A percentile compares a stretch with the other conserved stretches of the same genome.
phyloP scores from a whole-genome alignment of 768 basidiomycete genomes.

The Lactarius sanguifluus region DNA sequence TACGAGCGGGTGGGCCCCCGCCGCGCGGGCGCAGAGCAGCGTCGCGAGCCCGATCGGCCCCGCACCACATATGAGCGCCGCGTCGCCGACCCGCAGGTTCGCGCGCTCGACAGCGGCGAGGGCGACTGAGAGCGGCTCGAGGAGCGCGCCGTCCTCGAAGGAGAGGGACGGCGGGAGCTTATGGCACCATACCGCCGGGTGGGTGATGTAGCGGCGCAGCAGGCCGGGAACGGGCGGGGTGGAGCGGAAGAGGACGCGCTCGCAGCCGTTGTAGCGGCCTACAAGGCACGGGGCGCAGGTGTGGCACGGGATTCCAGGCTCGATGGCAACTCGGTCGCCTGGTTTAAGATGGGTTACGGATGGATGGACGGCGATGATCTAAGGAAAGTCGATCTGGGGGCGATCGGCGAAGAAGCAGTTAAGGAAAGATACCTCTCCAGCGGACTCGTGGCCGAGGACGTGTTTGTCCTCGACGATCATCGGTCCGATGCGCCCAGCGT shows the following conservation, averaged over 20 bases:
- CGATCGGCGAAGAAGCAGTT: too few species aligned
- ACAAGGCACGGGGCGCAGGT: constrained; percentile 61
- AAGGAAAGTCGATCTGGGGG: neutral
- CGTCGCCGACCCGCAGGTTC: constrained; percentile 65
- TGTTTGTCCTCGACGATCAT: constrained; percentile 67
- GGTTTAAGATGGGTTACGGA: constrained; percentile 30
- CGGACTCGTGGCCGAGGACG: constrained; percentile 59
- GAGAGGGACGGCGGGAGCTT: constrained; percentile 59
- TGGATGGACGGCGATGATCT: constrained; percentile 20
- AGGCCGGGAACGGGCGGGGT: constrained; percentile 54
- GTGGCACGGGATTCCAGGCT: constrained; percentile 68
- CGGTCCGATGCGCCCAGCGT: constrained; percentile 65
- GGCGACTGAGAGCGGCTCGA: constrained; percentile 67
- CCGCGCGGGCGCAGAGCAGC: constrained; percentile 62
- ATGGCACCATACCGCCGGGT: constrained; percentile 46
- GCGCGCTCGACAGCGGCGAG: constrained; percentile 67
- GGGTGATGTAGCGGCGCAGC: constrained; percentile 28
- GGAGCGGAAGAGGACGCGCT: constrained; percentile 59
- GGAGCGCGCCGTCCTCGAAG: constrained; percentile 67
- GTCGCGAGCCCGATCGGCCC: constrained; percentile 69
- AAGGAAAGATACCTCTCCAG: constrained; percentile 49
- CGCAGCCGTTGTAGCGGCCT: constrained; percentile 66
- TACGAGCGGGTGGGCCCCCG: constrained; percentile 67
- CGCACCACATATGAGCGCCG: constrained; percentile 62
- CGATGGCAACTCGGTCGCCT: constrained; percentile 67